A percentile compares a stretch with the other conserved stretches of the same genome.
Conservation (phyloP, 768 basidiomycete species). For the Cystofilobasidium capitatum region DNA sequence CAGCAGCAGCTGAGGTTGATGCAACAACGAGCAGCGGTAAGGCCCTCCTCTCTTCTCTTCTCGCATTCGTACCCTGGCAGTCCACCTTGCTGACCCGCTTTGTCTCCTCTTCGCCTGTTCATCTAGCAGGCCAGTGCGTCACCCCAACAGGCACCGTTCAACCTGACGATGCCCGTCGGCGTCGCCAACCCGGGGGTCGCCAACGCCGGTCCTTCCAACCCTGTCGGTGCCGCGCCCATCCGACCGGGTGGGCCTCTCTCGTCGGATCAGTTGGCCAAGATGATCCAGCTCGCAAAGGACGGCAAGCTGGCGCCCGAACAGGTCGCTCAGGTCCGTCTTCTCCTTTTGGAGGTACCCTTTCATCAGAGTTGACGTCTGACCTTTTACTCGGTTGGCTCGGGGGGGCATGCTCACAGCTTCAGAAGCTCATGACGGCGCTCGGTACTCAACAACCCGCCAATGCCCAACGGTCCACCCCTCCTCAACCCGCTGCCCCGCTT, state of each 20-base stretch:
- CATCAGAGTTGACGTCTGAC: not conserved
- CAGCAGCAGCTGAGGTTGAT: conserved; percentile 1
- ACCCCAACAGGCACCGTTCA: not conserved
- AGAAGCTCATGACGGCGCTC: conserved; percentile 4
- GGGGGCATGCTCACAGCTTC: not conserved
- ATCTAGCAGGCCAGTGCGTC: not conserved
- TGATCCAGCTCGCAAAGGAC: not conserved
- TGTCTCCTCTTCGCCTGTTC: no score
- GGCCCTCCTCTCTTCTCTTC: no score
- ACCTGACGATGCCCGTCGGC: not conserved
- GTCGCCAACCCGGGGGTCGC: not conserved
- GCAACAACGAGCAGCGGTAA: conserved; percentile 1
- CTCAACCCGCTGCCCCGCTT: not conserved
- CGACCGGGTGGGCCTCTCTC: not conserved
- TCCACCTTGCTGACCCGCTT: no score
- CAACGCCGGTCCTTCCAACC: not conserved
- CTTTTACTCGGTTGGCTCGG: not conserved
- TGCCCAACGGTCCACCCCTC: not conserved
- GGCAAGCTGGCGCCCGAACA: not conserved
- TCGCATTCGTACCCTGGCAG: no score
- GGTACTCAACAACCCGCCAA: not conserved
- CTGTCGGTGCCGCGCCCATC: not conserved
- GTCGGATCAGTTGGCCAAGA: not conserved
- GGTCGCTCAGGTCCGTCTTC: conserved; percentile 7
- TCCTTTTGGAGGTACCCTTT: no score